A percentile compares a stretch with the other conserved stretches of the same genome.
These are phyloP conservation scores for Alliaria petiolata DNA, from an alignment of 345 rosid genomes.

Conservation along the genomic window DNA sequence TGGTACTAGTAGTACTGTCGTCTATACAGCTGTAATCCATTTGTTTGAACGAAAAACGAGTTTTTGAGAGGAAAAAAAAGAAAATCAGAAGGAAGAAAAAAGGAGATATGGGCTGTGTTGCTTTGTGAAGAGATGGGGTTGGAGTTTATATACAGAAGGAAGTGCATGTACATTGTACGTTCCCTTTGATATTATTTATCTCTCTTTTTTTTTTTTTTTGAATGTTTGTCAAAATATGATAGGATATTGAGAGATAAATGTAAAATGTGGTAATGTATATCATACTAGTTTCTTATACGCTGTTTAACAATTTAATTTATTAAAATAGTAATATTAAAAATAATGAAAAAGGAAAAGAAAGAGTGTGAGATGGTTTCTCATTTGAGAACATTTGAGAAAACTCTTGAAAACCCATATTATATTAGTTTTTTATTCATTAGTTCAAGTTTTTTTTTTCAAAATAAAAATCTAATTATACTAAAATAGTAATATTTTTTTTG, in stretches of 20 bases:
- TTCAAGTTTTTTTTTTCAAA: too few relatives aligned
- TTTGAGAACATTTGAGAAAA: too few relatives aligned
- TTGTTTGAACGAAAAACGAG: background rate
- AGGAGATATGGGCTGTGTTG: constrained; percentile 5
- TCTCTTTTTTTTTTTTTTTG: background rate
- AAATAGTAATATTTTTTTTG: too few relatives aligned
- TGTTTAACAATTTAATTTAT: too few relatives aligned
- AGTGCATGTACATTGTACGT: constrained; percentile 33
- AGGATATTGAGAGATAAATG: background rate
- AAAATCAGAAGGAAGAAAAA: background rate
- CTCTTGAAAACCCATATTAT: too few relatives aligned
- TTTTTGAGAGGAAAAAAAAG: background rate
- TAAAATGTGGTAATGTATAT: constrained; percentile 23
- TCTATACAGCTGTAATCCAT: constrained; percentile 57
- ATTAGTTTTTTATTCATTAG: too few relatives aligned
- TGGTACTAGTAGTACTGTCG: constrained; percentile 42
- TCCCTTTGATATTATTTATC: background rate
- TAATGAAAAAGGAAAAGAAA: too few relatives aligned
- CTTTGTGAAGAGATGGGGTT: constrained; percentile 15
- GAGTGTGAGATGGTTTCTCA: too few relatives aligned
- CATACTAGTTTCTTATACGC: too few relatives aligned
- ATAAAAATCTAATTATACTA: too few relatives aligned
- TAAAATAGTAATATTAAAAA: too few relatives aligned
- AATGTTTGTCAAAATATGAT: background rate
- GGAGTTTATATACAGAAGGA: background rate